phyloP scores from a whole-genome alignment of 371 early-diverging fungal genomes.

The Mucor irregularis region DNA sequence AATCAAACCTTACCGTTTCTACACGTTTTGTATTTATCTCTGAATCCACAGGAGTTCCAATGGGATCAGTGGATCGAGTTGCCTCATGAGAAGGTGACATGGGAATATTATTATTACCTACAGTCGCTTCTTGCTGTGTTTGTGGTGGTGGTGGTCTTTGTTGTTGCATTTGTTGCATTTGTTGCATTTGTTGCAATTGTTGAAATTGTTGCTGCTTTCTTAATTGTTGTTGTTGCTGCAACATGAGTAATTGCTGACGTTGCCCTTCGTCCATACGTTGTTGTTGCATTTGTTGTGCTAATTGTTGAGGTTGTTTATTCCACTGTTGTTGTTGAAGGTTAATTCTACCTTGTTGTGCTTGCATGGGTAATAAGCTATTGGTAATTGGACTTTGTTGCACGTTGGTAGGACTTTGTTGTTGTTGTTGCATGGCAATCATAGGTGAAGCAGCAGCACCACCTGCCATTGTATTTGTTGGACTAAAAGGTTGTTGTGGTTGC shows the following conservation, averaged over 20 bases:
- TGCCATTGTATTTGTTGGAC: conserved; percentile 7
- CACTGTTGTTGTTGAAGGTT: conserved; percentile 18
- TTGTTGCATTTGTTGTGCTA: conserved; percentile 15
- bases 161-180: conserved; percentile 15
- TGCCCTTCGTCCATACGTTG: conserved; percentile 31
- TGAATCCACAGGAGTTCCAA: background rate
- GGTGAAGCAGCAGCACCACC: conserved; percentile 14
- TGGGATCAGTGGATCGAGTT: background rate
- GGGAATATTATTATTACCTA: conserved; percentile 1
- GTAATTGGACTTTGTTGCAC: conserved; percentile 20
- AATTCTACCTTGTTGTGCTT: conserved; percentile 4
- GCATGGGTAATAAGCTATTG: conserved; percentile 9
- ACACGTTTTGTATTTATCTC: conserved; percentile 36
- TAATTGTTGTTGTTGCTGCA: conserved; percentile 33
- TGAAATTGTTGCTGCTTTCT: conserved; percentile 7
- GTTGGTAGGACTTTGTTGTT: conserved; percentile 12
- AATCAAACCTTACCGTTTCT: conserved; percentile 29
- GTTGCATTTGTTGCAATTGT: background rate
- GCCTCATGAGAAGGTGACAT: too few relatives aligned
- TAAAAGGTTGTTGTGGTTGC: conserved; percentile 3
- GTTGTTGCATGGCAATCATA: conserved; percentile 6
- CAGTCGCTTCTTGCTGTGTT: background rate
- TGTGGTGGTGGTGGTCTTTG: conserved; percentile 8
- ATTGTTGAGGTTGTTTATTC: conserved; percentile 33
- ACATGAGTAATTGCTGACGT: conserved; percentile 26